Evolutionary conservation across 2,329 filamentous ascomycete genomes (phyloP).

Genomic region (Penicillium sp.): DNA sequence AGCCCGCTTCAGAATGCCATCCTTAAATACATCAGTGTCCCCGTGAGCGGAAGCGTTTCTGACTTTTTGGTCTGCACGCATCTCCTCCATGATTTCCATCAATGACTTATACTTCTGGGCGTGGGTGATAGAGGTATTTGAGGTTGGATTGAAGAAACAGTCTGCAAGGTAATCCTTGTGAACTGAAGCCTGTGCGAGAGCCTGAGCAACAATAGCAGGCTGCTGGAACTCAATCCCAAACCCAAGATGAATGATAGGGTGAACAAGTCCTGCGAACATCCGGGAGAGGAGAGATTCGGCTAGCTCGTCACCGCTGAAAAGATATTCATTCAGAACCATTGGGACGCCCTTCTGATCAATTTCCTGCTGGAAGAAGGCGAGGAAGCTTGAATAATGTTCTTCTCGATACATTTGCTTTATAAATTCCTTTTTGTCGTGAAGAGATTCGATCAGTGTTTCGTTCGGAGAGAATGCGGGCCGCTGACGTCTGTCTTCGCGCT

Average conservation of each 20-base stretch:
- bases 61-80: background rate
- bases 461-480: slow-evolving; percentile 30
- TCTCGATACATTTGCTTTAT: slow-evolving; percentile 56
- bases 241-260: slow-evolving; percentile 81
- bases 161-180: slow-evolving; percentile 50
- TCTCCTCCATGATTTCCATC: background rate
- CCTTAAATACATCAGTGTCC: background rate
- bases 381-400: slow-evolving; percentile 67
- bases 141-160: background rate
- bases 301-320: slow-evolving; percentile 65
- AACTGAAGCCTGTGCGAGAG: slow-evolving; percentile 72
- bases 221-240: slow-evolving; percentile 79
- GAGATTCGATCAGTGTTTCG: slow-evolving; percentile 12
- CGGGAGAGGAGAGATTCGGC: slow-evolving; percentile 68
- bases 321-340: slow-evolving; percentile 62
- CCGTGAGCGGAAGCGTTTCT: background rate
- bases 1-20: background rate
- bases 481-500: slow-evolving; percentile 30
- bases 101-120: background rate
- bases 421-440: slow-evolving; percentile 29
- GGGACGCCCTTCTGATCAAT: slow-evolving; percentile 66
- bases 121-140: too few species aligned
- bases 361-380: slow-evolving; percentile 70
- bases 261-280: slow-evolving; percentile 64
- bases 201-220: slow-evolving; percentile 76